phyloP scores from a whole-genome alignment of 108 stramenopile genomes.

The Chaetoceros tenuissimus region DNA sequence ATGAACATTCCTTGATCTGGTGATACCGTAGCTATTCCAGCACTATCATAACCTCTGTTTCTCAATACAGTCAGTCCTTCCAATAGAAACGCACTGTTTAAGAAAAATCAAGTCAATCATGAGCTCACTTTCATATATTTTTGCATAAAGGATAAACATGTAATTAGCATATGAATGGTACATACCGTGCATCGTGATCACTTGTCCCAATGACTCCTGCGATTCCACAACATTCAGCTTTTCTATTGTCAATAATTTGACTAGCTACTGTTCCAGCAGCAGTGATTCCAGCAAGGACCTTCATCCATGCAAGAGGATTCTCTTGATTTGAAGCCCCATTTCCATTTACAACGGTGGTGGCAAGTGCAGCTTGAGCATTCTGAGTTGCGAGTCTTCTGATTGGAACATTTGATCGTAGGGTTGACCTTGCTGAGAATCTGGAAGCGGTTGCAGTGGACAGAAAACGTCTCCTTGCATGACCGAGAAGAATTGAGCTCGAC shows the following conservation, averaged over 20 bases:
- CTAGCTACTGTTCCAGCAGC: neutral
- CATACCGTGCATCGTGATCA: slow-evolving; percentile 35
- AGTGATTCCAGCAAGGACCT: neutral
- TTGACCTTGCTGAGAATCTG: too few relatives aligned
- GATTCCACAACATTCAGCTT: slow-evolving; percentile 45
- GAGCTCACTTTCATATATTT: neutral
- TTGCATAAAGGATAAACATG: slow-evolving; percentile 7
- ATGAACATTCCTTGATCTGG: slow-evolving; percentile 40
- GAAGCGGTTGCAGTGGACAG: neutral
- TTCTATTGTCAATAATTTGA: slow-evolving; percentile 3
- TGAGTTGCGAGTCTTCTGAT: too few relatives aligned
- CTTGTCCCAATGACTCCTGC: slow-evolving; percentile 37
- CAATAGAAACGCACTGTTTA: slow-evolving; percentile 58
- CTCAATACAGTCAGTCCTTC: slow-evolving; percentile 94
- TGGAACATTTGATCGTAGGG: too few relatives aligned
- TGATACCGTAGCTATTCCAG: slow-evolving; percentile 90
- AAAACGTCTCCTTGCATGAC: neutral
- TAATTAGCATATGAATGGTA: slow-evolving; percentile 4
- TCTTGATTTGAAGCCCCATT: too few relatives aligned
- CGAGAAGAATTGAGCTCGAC: neutral
- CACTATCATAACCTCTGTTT: slow-evolving; percentile 98
- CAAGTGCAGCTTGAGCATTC: too few relatives aligned
- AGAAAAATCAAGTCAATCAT: slow-evolving; percentile 3
- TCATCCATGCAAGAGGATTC: neutral
- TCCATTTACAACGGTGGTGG: too few relatives aligned